Evolutionary conservation across 371 early-diverging fungal genomes (phyloP).

Genomic region (Lichtheimia ornata): DNA sequence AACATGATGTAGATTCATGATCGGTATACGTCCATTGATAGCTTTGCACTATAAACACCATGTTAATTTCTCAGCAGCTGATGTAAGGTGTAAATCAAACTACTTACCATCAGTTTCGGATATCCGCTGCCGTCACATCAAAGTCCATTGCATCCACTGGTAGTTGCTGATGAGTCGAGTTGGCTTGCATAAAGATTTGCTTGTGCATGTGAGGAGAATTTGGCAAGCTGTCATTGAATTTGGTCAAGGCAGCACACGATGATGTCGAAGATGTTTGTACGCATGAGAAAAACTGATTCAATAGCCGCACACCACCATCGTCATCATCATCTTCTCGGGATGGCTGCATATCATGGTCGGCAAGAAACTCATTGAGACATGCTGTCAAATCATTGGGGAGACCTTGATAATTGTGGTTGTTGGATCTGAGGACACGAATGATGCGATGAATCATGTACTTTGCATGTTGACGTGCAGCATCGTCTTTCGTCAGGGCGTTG

Average conservation of each 20-base stretch:
- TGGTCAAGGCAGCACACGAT: conserved; percentile 4
- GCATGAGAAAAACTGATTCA: conserved; percentile 24
- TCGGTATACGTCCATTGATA: no score
- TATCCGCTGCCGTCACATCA: no score
- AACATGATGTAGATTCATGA: no score
- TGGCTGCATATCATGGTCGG: conserved; percentile 25
- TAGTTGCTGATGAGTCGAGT: background rate
- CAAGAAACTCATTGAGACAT: conserved; percentile 42
- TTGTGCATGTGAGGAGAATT: conserved; percentile 30
- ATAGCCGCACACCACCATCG: conserved; percentile 9
- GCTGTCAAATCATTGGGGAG: conserved; percentile 42
- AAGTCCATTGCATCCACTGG: no score
- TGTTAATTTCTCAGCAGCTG: no score
- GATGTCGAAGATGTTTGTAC: conserved; percentile 3
- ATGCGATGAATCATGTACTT: conserved; percentile 46
- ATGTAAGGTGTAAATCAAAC: no score
- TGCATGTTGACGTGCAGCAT: conserved; percentile 20
- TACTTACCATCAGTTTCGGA: no score
- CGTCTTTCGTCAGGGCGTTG: conserved; percentile 27
- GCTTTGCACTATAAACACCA: no score
- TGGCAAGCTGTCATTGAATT: conserved; percentile 30
- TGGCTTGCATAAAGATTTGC: conserved; percentile 1
- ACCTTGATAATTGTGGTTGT: conserved; percentile 36
- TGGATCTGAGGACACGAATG: conserved; percentile 30
- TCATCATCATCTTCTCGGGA: conserved; percentile 7